Conservation (phyloP, 2,329 filamentous ascomycete species). For the Trichoderma atrobrunneum region DNA sequence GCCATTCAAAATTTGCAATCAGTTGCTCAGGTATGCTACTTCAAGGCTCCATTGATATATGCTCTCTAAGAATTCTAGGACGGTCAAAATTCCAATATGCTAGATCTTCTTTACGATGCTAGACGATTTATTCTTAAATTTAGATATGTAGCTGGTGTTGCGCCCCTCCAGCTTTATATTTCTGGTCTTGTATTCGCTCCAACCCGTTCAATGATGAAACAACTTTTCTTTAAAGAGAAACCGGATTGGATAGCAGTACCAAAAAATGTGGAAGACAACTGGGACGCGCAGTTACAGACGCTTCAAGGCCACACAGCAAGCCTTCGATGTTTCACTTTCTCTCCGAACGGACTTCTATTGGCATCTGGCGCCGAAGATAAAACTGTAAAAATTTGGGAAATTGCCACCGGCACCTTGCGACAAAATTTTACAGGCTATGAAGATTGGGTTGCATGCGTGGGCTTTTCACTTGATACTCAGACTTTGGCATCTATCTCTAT, state of each 20-base stretch:
- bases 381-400: neutral
- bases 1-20: neutral
- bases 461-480: neutral
- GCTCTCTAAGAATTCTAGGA: neutral
- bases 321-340: accelerated
- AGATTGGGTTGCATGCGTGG: neutral
- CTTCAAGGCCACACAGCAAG: neutral
- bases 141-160: neutral
- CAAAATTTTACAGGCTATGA: neutral
- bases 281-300: neutral
- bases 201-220: neutral
- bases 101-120: neutral
- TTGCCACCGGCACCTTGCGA: neutral
- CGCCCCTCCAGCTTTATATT: neutral
- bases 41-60: neutral
- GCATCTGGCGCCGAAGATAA: neutral
- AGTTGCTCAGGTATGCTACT: neutral
- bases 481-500: neutral
- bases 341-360: neutral
- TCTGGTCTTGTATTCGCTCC: neutral
- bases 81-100: neutral
- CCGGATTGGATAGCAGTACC: neutral
- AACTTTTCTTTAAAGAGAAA: neutral
- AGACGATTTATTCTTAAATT: neutral
- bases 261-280: neutral